Evolutionary conservation across 2,329 filamentous ascomycete genomes (phyloP), one percentile per base, ranked within the genome.

Genomic region (Colletotrichum theobromicola): DNA sequence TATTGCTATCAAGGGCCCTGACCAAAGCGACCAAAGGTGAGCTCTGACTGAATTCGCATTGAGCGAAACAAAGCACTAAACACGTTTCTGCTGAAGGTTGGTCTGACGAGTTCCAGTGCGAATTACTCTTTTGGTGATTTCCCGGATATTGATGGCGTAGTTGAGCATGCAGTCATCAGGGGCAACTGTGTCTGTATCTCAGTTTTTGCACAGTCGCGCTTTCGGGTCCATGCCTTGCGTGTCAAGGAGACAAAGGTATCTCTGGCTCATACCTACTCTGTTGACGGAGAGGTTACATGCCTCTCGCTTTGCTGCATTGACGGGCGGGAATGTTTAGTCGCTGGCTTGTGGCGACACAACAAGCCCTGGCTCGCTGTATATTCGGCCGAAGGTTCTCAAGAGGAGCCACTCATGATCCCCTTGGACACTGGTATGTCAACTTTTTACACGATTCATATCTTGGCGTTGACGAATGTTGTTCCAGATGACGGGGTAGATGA

Each of bases 271-370:
- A 80, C 79, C 4, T 84, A 85, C 79, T 78, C 83, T 13, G 78
- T 86, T 0, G 77, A 84, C 12, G 87, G 87, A 1, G 88, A 91
- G 75, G 82, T 90, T 4, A 90, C 88, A 5, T 90, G 87, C 72
- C 77, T 91, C 8, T 79, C 81, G 2, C 75, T 87, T 6, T 83
- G 83, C 28, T 69, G 60, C 3, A 72, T 82, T 6, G 74, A 77
- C 4, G 80, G 74, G 2, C 72, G 79, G 9, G 75, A 79, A 4
- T 81, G 77, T 37, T 77, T 86, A 7, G 73, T 82, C n/a, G 81
- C 79, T 4, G 86, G 84, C 2, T 78, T 85, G 1, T 81, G 85
- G 73, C 62, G 78, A 24, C 77, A 82, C 7, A 79, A 80, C 1
- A 75, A 76, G 4, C 82, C 85, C 4, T 81, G 78, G n/a, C 76